Percentiles rank a stretch among this genome's conserved stretches.
Evolutionary conservation across 225 moss, liverwort and hornwort species (phyloP).

Genomic region (Bryum argenteum): DNA sequence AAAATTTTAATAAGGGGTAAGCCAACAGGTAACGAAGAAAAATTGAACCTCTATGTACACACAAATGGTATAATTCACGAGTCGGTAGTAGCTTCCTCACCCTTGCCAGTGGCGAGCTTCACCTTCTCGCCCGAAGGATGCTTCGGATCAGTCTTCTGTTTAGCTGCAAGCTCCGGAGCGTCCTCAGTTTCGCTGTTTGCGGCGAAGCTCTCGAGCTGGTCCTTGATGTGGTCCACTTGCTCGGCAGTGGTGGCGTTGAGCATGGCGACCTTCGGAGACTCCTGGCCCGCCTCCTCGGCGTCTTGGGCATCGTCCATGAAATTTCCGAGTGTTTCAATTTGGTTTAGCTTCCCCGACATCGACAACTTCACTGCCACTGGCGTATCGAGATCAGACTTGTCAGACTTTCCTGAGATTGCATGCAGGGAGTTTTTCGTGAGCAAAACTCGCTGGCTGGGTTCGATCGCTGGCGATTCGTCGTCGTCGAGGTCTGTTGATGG

Average conservation of each 20-base stretch:
- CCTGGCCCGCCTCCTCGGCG: conserved; percentile 10
- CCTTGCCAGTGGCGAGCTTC: conserved; percentile 1
- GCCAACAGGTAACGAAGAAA: background rate
- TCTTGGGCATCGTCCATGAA: conserved; percentile 2
- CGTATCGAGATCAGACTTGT: conserved; percentile 25
- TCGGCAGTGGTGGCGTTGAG: conserved; percentile 42
- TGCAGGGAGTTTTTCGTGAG: conserved; percentile 29
- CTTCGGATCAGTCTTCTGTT: too few species aligned
- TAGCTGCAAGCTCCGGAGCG: too few species aligned
- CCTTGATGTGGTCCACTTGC: conserved; percentile 38
- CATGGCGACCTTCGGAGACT: conserved; percentile 1
- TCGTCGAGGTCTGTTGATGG: conserved; percentile 45
- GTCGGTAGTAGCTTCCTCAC: background rate
- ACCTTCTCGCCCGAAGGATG: too few species aligned
- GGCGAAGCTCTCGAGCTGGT: conserved; percentile 38
- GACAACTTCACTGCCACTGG: conserved; percentile 20
- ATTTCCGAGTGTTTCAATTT: conserved; percentile 43
- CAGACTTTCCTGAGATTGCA: conserved; percentile 24
- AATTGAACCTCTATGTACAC: conserved; percentile 34
- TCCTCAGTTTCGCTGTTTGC: background rate
- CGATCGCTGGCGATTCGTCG: conserved; percentile 23
- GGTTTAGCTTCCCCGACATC: conserved; percentile 37
- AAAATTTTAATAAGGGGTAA: conserved; percentile 33
- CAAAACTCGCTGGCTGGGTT: conserved; percentile 8
- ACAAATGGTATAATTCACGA: background rate